These are phyloP conservation scores for Hypoxylon sp. DNA, from an alignment of 2,329 filamentous ascomycete species.

Conservation along the genomic window DNA sequence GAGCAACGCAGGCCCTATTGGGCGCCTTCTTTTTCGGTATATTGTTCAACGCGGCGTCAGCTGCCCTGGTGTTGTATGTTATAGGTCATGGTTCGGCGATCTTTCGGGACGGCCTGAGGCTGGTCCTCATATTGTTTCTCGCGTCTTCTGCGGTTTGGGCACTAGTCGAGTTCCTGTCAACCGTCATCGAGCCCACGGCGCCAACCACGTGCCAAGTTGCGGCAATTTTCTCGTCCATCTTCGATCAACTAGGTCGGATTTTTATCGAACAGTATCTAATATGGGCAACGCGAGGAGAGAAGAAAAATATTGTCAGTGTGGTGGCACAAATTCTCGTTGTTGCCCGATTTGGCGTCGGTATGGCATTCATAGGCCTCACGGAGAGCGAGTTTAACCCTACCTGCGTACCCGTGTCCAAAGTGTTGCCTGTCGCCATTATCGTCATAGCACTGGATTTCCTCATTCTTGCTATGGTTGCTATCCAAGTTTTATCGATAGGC, in stretches of 20 bases:
- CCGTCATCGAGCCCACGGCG: constrained; percentile 62
- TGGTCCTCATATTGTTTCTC: constrained; percentile 73
- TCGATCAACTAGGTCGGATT: constrained; percentile 71
- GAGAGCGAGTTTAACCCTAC: constrained; percentile 66
- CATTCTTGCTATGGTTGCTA: constrained; percentile 61
- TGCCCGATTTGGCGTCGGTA: constrained; percentile 67
- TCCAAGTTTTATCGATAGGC: constrained; percentile 59
- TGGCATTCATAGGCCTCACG: constrained; percentile 68
- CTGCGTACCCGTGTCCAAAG: constrained; percentile 65
- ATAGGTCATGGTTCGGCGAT: constrained; percentile 65
- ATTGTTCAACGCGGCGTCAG: constrained; percentile 66
- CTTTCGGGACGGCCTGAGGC: constrained; percentile 72
- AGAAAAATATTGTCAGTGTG: constrained; percentile 56
- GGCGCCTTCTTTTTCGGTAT: constrained; percentile 71
- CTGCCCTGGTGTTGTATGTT: constrained; percentile 62
- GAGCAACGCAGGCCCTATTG: constrained; percentile 64
- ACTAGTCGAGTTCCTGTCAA: constrained; percentile 65
- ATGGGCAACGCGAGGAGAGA: constrained; percentile 64
- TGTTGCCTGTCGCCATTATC: constrained; percentile 62
- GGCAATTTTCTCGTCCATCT: constrained; percentile 66
- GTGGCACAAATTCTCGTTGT: constrained; percentile 64
- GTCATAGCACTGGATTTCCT: constrained; percentile 63
- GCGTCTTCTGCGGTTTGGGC: constrained; percentile 68
- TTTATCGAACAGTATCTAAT: constrained; percentile 68
- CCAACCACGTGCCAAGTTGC: constrained; percentile 65